phyloP scores from a whole-genome alignment of 495 filamentous ascomycete species.

The Umbilicaria muhlenbergii region DNA sequence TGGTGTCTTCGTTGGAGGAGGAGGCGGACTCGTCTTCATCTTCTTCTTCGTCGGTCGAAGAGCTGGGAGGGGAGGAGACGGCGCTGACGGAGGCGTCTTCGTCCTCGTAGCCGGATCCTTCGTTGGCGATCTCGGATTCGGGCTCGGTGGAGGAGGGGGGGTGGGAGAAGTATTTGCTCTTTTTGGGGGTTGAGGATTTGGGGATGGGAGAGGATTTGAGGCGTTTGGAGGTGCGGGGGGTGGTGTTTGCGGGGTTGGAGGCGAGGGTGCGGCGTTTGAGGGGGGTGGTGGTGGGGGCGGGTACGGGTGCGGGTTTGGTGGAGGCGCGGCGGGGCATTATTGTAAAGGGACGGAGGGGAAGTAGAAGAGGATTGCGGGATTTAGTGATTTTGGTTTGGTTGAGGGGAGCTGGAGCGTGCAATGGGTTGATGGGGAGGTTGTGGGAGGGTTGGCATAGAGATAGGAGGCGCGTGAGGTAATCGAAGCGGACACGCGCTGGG shows the following conservation, averaged over 20 bases:
- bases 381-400: too few relatives aligned
- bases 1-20: constrained; percentile 16
- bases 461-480: too few relatives aligned
- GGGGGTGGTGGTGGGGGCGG: constrained; percentile 21
- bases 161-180: constrained; percentile 41
- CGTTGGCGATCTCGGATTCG: constrained; percentile 11
- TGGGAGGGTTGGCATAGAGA: too few relatives aligned
- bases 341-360: constrained; percentile 6
- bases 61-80: constrained; percentile 11
- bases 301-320: constrained; percentile 10
- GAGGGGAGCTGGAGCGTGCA: too few relatives aligned
- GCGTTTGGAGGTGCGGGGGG: constrained; percentile 26
- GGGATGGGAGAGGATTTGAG: constrained; percentile 21
- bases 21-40: constrained; percentile 12
- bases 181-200: constrained; percentile 23
- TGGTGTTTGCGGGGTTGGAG: constrained; percentile 14
- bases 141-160: constrained; percentile 19
- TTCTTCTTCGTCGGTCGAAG: constrained; percentile 13
- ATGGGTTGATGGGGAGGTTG: too few relatives aligned
- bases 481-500: too few relatives aligned
- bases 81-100: constrained; percentile 13
- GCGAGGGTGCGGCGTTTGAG: constrained; percentile 8
- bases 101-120: constrained; percentile 23
- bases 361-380: not conserved
- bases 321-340: constrained; percentile 4